phyloP scores from a whole-genome alignment of 2,329 filamentous ascomycete species.

The Trichoderma sp. region DNA sequence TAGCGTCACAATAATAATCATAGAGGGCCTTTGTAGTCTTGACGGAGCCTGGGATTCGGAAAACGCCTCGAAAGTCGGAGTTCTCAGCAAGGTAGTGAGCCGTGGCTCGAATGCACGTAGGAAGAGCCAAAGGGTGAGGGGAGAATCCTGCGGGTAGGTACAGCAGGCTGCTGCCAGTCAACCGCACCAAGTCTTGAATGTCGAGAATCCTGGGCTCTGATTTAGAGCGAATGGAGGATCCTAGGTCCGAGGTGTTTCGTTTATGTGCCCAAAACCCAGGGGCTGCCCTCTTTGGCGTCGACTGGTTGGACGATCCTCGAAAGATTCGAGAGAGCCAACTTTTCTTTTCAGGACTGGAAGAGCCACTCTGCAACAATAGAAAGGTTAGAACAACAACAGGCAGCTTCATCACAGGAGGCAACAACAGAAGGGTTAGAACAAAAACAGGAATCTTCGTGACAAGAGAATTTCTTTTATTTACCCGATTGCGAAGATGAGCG shows the following conservation, averaged over 20 bases:
- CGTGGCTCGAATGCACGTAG: slow-evolving; percentile 65
- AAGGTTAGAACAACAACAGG: background rate
- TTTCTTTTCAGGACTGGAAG: slow-evolving; percentile 31
- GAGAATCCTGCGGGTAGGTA: slow-evolving; percentile 60
- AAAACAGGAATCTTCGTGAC: background rate
- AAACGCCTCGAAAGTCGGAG: slow-evolving; percentile 56
- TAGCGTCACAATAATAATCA: slow-evolving; percentile 58
- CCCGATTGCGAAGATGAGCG: slow-evolving; percentile 33
- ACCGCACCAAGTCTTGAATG: slow-evolving; percentile 57
- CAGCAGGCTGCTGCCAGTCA: slow-evolving; percentile 62
- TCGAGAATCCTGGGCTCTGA: slow-evolving; percentile 51
- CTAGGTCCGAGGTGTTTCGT: slow-evolving; percentile 56
- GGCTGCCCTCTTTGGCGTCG: slow-evolving; percentile 16
- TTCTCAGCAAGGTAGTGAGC: slow-evolving; percentile 63
- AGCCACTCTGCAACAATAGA: slow-evolving; percentile 23
- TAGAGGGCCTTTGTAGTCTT: slow-evolving; percentile 58
- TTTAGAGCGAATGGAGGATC: slow-evolving; percentile 44
- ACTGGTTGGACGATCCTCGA: slow-evolving; percentile 26
- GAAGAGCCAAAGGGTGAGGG: slow-evolving; percentile 55
- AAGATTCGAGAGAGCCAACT: slow-evolving; percentile 42
- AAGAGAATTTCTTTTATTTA: slow-evolving; percentile 28
- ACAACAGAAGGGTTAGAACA: background rate
- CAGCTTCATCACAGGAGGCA: too few species aligned
- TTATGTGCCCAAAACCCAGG: slow-evolving; percentile 36
- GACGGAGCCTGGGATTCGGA: slow-evolving; percentile 60